Evolutionary conservation across 2,329 filamentous ascomycete genomes (phyloP), one percentile per base, ranked within the genome.

Genomic region (Colletotrichum chlorophyti): DNA sequence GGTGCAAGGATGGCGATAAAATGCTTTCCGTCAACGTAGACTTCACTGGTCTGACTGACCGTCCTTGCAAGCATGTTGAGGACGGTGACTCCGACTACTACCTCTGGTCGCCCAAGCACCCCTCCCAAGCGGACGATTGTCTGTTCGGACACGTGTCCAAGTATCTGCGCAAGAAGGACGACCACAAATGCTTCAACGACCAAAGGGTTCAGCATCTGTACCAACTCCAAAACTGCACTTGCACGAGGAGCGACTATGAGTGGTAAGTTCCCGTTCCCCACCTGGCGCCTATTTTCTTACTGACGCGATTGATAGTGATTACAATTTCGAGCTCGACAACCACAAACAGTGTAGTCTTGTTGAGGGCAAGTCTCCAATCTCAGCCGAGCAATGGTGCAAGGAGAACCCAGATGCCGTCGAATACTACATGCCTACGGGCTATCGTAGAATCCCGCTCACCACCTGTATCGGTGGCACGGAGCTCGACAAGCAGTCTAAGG

Each of bases 141-240:
- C 81, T 99, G 3, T 99, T 99, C 68, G 95, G 95, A 1, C 96
- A 98, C 70, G 84, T 91, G 57, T 87, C 93, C 26, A 85, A 91
- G 69, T 99, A 97, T 69, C 85, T 96, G 68, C 91, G 95, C 71
- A 99, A 98, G 83, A 93, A 90, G 74, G 75, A 81, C n/a, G 86
- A 88, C 14, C 80, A 82, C 17, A 77, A 89, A 43, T 99, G 95
- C 78, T 97, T 88, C 80, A 97, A 97, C 67, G 87, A 89, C 48
- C 83, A 84, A 70, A 84, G 83, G 62, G 84, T 96, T 63, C 80
- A 87, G 63, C 85, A 87, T 63, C 79, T 94, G 23, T 89, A 93
- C 73, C 83, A 83, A 64, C 87, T 91, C 64, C 76, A 83, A 63
- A 92, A 96, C 72, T 99, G 95, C 79, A 81, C 84, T 58, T 99